Conservation (phyloP, 176 grass and related monocot genomes). For the Avena atlantica region DNA sequence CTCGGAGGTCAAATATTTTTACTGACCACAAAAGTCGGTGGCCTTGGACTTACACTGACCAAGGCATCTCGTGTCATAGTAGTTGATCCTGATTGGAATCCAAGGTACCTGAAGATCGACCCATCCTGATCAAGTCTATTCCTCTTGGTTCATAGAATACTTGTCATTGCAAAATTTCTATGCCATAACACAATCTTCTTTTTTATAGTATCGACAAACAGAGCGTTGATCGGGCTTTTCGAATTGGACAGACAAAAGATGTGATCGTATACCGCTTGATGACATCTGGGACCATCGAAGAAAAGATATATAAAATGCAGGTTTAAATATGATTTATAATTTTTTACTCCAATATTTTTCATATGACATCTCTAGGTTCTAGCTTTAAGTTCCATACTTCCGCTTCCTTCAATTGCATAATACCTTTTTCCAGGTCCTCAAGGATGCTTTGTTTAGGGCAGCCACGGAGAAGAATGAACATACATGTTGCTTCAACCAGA, state of each 20-base stretch:
- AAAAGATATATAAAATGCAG: constrained; percentile 96
- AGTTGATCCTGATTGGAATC: constrained; percentile 96
- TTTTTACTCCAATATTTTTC: constrained; percentile 26
- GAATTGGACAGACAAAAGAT: constrained; percentile 80
- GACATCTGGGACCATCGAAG: constrained; percentile 88
- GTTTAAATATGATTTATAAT: constrained; percentile 32
- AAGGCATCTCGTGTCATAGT: constrained; percentile 89
- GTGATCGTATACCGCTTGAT: constrained; percentile 90
- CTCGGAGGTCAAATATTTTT: constrained; percentile 78
- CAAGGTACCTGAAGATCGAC: constrained; percentile 57
- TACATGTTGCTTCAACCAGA: constrained; percentile 80
- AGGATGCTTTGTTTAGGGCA: constrained; percentile 83
- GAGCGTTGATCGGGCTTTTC: constrained; percentile 84
- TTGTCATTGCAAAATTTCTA: constrained; percentile 2
- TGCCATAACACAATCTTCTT: constrained; percentile 24
- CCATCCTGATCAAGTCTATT: neutral
- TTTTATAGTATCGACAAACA: constrained; percentile 81
- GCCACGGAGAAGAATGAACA: constrained; percentile 96
- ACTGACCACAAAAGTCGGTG: constrained; percentile 93
- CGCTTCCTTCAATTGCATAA: constrained; percentile 19
- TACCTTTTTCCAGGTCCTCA: constrained; percentile 66
- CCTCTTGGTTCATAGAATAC: constrained; percentile 1
- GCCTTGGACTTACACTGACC: constrained; percentile 86
- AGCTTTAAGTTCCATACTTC: neutral
- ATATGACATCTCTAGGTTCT: neutral